Percentiles rank a stretch among this genome's conserved stretches.
These are phyloP conservation scores for Pachyrhizus erosus DNA, from an alignment of 306 rosid species.

Conservation along the genomic window DNA sequence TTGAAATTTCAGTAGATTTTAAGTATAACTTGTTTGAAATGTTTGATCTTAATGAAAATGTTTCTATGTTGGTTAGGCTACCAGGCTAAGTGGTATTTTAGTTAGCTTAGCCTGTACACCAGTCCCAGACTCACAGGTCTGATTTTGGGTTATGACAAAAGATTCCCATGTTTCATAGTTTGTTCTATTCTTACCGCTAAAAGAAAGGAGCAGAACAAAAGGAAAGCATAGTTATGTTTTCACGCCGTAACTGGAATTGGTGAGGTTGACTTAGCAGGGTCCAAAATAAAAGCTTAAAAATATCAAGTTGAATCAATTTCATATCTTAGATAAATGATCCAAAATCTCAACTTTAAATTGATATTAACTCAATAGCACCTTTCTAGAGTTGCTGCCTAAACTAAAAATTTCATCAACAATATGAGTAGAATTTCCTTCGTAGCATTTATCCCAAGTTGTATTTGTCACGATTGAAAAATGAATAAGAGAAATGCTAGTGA, in stretches of 20 bases:
- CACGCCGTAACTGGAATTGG: not conserved
- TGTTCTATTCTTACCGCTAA: not conserved
- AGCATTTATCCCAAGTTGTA: constrained; percentile 9
- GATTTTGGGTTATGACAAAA: not conserved
- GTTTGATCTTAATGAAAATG: too few relatives aligned
- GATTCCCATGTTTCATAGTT: not conserved
- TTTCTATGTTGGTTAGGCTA: not conserved
- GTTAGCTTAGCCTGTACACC: not conserved
- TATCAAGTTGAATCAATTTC: not conserved
- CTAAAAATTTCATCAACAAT: constrained; percentile 8
- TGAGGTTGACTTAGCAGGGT: not conserved
- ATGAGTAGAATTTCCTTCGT: not conserved
- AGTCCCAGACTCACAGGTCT: not conserved
- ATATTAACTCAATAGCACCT: not conserved
- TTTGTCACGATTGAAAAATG: constrained; percentile 12
- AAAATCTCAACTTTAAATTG: not conserved
- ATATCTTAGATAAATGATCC: not conserved
- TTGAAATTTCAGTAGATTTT: too few relatives aligned
- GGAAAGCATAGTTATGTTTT: not conserved
- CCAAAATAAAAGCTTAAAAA: not conserved
- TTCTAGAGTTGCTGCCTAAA: not conserved
- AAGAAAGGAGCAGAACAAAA: not conserved
- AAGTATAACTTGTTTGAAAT: too few relatives aligned
- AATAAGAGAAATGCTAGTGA: too few relatives aligned
- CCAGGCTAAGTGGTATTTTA: not conserved